Percentiles rank a stretch among this genome's conserved stretches.
phyloP scores from a whole-genome alignment of 176 grass and related monocot genomes.

The Oropetium thomaeum region DNA sequence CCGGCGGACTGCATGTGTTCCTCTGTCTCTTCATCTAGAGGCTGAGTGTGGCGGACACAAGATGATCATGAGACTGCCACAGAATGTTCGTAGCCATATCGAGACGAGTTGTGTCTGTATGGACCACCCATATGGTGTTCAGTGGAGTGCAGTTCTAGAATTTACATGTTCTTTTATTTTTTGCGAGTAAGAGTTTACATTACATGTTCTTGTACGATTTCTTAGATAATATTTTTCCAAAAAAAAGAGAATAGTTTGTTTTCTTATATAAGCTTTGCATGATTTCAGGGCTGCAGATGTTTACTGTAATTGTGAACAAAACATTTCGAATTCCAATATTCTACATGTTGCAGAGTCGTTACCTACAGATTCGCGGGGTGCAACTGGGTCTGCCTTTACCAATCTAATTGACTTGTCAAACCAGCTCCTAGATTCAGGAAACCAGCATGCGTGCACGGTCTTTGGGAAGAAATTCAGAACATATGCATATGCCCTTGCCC shows the following conservation, averaged over 20 bases:
- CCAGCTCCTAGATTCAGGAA: neutral
- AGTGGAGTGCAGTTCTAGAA: no score
- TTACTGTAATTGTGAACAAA: no score
- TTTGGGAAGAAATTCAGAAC: neutral
- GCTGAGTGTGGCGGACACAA: neutral
- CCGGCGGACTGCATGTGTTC: neutral
- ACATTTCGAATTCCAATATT: neutral
- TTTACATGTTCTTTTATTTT: no score
- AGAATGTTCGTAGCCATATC: neutral
- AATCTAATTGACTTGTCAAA: constrained; percentile 13
- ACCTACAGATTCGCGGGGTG: neutral
- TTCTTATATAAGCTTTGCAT: neutral
- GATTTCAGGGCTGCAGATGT: neutral
- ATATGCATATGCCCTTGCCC: no score
- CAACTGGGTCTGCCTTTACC: neutral
- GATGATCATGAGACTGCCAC: neutral
- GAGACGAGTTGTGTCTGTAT: no score
- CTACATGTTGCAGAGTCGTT: neutral
- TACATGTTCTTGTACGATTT: neutral
- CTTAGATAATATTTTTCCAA: no score
- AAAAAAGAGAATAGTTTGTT: neutral
- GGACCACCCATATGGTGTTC: no score
- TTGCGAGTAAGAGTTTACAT: no score
- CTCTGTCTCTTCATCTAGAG: no score
- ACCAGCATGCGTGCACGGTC: neutral